Evolutionary conservation across 257 asterid species (phyloP), one percentile per base, ranked within the genome.

Genomic region (Solanum peruvianum): DNA sequence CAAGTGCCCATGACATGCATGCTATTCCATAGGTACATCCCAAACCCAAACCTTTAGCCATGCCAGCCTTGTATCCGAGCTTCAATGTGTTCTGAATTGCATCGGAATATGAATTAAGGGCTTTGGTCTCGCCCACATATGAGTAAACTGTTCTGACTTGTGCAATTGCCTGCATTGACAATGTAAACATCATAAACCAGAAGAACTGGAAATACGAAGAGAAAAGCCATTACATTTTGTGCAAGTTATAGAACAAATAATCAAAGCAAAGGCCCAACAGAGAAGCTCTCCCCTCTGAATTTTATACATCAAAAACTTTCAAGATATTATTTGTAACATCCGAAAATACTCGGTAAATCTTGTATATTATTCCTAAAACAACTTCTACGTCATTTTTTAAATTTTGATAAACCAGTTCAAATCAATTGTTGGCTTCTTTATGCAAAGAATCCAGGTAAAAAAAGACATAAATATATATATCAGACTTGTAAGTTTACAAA

Each of bases 1-100:
- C 99, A 42, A 97, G 95, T 58, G 99, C 99, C 99, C 99, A 97
- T 0, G 99, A 96, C 98, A 96, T 96, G 95, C 99, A 97, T 44
- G 99, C 99, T 88, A 97, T 97, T 87, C 99, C 99, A 16, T 95
- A 96, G 18, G 99, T 96, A 87, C 99, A 97, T 87, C 99, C 99
- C 84, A 97, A 87, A 73, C 99, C 99, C 25, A 97, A 94, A 29
- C 99, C 99, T 91, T 96, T 97, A 67, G 99, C 99, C 98, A 97
- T 96, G 47, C 99, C 99, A 33, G 99, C 99, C 92, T 92, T 97
- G 91, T 97, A 97, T 58, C 99, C 98, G n/a, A 97, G 95, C 90
- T 96, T 95, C 73, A 96, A 86, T 1, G 99, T 96, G 87, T 93
- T 96, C 37, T 96, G 98, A 88, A 97, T 94, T 83, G 96, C 93